Base-by-base conservation (phyloP, 306 rosid species). In the Vicia faba region DNA sequence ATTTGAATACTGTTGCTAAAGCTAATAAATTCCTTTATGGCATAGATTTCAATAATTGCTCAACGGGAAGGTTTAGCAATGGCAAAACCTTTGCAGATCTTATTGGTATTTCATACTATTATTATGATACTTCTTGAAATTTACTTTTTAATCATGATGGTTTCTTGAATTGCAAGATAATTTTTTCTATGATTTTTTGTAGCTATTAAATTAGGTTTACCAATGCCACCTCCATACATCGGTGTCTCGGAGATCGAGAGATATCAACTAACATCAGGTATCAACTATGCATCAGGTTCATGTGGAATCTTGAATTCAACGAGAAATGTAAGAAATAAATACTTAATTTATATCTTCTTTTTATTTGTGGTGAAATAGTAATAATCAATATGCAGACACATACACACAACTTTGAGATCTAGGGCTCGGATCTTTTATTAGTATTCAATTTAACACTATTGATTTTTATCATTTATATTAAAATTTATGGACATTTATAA, bases 231-330 rank as follows among this genome's bases (percentile, higher is more conserved):
- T 62, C 39, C 68, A 41, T 62, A 62, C 23, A 1, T 41, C 38
- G 38, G 68, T 40, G 38, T 62, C 8, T 23, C 53, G 0, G 2
- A 28, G 20, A n/a, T 4, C 0, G 53, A 62, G 20, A 62, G 68
- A 62, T 41, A 20, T 62, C 68, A 40, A 62, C 20, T 62, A 41
- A 38, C 8, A 7, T 20, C 68, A 0, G 68, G 68, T 0, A 62
- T 62, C 13, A 62, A 62, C 38, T 62, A 54, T 54, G 61, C 64
- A 5, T 58, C 64, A 15, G 25, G 13, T 0, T 59, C 64, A 35
- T 62, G 53, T 62, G 68, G 68, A 62, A 62, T 62, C 38, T 20
- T 62, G 19, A 62, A 62, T 13, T 40, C 68, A 23, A 41, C 68
- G 13, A 40, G 68, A 62, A 41, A 7, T 41, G 68, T 62, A 25